These are phyloP conservation scores for Eragrostis curvula DNA, from an alignment of 176 grass and related monocot species.

Conservation along the genomic window DNA sequence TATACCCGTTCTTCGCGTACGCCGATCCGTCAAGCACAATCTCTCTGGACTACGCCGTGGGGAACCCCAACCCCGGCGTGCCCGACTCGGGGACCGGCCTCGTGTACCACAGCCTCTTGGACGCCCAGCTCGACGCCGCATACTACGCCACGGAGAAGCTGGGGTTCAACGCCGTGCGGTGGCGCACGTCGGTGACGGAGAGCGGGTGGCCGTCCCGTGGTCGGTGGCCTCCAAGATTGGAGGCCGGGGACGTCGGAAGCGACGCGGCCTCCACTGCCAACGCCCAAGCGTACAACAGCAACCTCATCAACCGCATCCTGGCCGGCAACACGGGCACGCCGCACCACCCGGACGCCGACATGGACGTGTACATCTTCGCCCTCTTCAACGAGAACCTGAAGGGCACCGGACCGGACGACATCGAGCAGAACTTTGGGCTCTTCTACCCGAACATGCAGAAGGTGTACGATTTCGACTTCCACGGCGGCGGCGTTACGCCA, in stretches of 20 bases:
- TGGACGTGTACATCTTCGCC: slow-evolving; percentile 62
- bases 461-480: slow-evolving; percentile 59
- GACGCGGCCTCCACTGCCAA: background rate
- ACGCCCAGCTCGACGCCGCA: slow-evolving; percentile 70
- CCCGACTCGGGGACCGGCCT: slow-evolving; percentile 19
- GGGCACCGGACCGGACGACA: slow-evolving; percentile 1
- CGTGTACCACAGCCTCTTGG: slow-evolving; percentile 62
- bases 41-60: slow-evolving; percentile 52
- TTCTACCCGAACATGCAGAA: slow-evolving; percentile 59
- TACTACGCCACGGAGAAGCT: slow-evolving; percentile 52
- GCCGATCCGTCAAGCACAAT: slow-evolving; percentile 34
- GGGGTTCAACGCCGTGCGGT: background rate
- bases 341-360: slow-evolving; percentile 31
- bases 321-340: slow-evolving; percentile 48
- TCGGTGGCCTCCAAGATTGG: no score
- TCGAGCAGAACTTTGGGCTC: slow-evolving; percentile 65
- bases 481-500: no score
- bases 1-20: slow-evolving; percentile 65
- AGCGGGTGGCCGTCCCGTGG: slow-evolving; percentile 51
- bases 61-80: slow-evolving; percentile 43
- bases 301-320: slow-evolving; percentile 51
- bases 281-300: slow-evolving; percentile 56
- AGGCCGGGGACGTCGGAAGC: background rate
- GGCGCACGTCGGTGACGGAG: slow-evolving; percentile 43
- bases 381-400: slow-evolving; percentile 82